Base-by-base conservation (phyloP, 306 rosid genomes). In the Quercus rubra region DNA sequence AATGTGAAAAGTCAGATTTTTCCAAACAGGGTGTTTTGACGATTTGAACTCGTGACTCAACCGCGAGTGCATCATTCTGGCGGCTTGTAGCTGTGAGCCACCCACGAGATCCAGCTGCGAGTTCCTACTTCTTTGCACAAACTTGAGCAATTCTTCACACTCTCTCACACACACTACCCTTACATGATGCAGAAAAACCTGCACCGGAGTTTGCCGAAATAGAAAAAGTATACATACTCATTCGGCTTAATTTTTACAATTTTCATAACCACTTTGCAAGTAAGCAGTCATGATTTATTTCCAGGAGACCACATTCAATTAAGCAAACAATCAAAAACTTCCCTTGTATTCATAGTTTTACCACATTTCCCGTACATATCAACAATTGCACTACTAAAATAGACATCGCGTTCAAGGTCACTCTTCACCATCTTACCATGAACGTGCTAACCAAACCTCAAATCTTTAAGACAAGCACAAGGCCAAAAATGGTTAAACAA, bases 291-390 rank as follows among this genome's bases (percentile, higher is more conserved):
- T 83, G 81, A 91, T 71, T 57, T 91, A 82, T 7, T 92, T 89
- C 93, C 93, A 88, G 4, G 81, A 86, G 73, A 86, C 91, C 54
- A 91, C 84, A 57, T 85, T 38, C 73, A 83, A 17, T 64, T 67
- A 69, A 35, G 80, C 81, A 86, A 80, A 73, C 82, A 55, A 56
- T 82, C 67, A 69, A 88, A 89, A 80, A 85, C 30, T 23, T 80
- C 83, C 71, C 61, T 69, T 27, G 96, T 90, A 77, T 71, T 76
- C 33, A 28, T 28, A 73, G 85, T 83, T 68, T 74, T 64, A 23
- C 91, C 90, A 69, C 92, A 86, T 82, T 88, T 91, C 66, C 96
- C 91, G 59, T 86, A 91, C 96, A 91, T 91, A 75, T 88, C 93
- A 73, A 91, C 77, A 63, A 91, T 68, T 71, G 81, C 81, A 69